Evolutionary conservation across 1,139 yeast species (phyloP), one percentile per base, ranked within the genome.

Genomic region (Debaryomycetaceae sp.): DNA sequence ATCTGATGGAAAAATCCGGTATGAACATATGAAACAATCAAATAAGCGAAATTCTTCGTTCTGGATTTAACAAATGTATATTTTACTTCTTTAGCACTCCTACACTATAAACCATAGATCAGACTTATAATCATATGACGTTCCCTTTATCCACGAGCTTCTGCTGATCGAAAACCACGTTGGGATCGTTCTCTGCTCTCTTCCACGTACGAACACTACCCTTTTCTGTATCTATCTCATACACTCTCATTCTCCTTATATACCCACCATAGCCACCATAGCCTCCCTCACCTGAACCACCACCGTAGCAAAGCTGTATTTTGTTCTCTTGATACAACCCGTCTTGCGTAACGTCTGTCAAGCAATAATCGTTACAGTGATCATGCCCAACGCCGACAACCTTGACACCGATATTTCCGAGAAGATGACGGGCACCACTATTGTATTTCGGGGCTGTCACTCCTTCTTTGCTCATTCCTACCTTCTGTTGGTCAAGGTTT

Each of bases 241-340:
- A 91, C 0, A 83, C 57, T 43, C 98, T 71, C 44, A 89, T 59
- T 46, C 97, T 75, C 54, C 99, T 77, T 9, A 85, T 70, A 42
- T 85, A 87, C 0, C 93, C 95, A 0, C 89, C 91, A 59, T 90
- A 88, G 0, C 97, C 97, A 5, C 85, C 96, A 58, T 90, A 90
- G 0, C 97, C 99, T 37, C 97, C 98, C 66, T 87, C 95, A 4
- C 98, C 99, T 2, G 78, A 75, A 0, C 85, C 96, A 36, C 99
- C 99, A 2, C 96, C 98, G 57, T 87, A 89, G 58, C 99, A 93
- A 37, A 91, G 68, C 96, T 96, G 88, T 34, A 88, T 67, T 39
- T 76, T 73, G 40, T 75, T 69, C 30, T 68, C 62, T 20, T 36
- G 24, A 24, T 20, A 30, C n/a, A 13, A 34, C 8, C 36, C 20